Evolutionary conservation across 345 rosid genomes (phyloP).

Genomic region (Melaleuca alternifolia): DNA sequence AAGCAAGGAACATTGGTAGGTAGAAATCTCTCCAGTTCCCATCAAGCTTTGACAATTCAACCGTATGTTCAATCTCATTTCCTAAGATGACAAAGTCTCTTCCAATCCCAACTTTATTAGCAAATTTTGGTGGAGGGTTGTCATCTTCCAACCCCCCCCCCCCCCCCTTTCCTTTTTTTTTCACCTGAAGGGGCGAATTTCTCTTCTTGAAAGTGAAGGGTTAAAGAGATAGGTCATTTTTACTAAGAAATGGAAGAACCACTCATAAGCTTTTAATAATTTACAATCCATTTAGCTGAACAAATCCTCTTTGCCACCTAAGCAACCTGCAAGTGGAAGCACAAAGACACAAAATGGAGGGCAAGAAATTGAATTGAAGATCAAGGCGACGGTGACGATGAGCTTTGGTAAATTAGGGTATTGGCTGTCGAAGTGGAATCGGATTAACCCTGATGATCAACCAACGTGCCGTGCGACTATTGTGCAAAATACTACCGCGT

Average conservation of each 20-base stretch:
- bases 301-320: not conserved
- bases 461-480: accelerated
- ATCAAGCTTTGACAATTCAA: not conserved
- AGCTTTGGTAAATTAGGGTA: not conserved
- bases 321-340: not conserved
- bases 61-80: not conserved
- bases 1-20: not conserved
- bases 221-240: not conserved
- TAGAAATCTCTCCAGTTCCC: not conserved
- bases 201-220: not conserved
- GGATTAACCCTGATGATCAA: not conserved
- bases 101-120: not conserved
- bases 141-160: too few relatives aligned
- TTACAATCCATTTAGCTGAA: not conserved
- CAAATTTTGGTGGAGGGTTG: not conserved
- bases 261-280: not conserved
- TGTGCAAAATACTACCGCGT: not conserved
- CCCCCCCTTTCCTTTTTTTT: not conserved
- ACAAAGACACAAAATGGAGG: not conserved
- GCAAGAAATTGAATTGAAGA: not conserved
- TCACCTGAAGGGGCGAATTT: not conserved
- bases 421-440: not conserved
- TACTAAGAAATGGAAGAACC: not conserved
- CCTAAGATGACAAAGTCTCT: not conserved
- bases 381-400: not conserved